phyloP scores from a whole-genome alignment of 2,329 filamentous ascomycete genomes.

The Ascochyta lentis region DNA sequence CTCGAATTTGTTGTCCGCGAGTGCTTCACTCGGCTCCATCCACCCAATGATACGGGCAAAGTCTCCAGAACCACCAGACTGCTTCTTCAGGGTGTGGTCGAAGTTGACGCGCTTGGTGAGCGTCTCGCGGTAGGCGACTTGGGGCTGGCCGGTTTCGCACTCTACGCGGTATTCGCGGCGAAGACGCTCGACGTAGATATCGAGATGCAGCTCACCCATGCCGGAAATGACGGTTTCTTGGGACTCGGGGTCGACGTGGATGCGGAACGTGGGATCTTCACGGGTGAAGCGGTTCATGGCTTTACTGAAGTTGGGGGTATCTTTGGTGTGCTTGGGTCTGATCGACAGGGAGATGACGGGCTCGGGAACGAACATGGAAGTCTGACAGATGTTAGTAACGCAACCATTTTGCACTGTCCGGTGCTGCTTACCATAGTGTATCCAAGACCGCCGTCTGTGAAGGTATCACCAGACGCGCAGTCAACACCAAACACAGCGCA shows the following conservation, averaged over 20 bases:
- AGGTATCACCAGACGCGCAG: conserved; percentile 96
- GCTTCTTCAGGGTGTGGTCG: conserved; percentile 93
- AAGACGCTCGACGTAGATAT: conserved; percentile 97
- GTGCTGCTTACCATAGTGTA: conserved; percentile 75
- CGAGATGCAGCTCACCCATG: conserved; percentile 96
- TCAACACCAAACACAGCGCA: conserved; percentile 98
- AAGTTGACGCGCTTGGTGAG: conserved; percentile 81
- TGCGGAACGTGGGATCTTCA: conserved; percentile 96
- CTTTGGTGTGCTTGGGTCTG: conserved; percentile 91
- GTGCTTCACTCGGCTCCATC: conserved; percentile 81
- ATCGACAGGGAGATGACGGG: conserved; percentile 98
- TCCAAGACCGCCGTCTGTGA: conserved; percentile 89
- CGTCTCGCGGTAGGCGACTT: conserved; percentile 96
- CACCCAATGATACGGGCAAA: conserved; percentile 91
- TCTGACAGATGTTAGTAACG: conserved; percentile 46
- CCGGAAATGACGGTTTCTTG: conserved; percentile 98
- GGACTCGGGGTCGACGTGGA: conserved; percentile 88
- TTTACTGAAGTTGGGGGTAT: conserved; percentile 94
- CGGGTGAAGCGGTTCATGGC: conserved; percentile 99
- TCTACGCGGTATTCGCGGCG: conserved; percentile 96
- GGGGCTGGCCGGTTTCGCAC: conserved; percentile 92
- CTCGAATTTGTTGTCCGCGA: conserved; percentile 82
- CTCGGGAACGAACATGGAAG: conserved; percentile 97
- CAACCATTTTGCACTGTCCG: background rate
- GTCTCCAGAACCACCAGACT: conserved; percentile 93